phyloP scores from a whole-genome alignment of 2,329 filamentous ascomycete genomes.

The Dactylonectria macrodidyma region DNA sequence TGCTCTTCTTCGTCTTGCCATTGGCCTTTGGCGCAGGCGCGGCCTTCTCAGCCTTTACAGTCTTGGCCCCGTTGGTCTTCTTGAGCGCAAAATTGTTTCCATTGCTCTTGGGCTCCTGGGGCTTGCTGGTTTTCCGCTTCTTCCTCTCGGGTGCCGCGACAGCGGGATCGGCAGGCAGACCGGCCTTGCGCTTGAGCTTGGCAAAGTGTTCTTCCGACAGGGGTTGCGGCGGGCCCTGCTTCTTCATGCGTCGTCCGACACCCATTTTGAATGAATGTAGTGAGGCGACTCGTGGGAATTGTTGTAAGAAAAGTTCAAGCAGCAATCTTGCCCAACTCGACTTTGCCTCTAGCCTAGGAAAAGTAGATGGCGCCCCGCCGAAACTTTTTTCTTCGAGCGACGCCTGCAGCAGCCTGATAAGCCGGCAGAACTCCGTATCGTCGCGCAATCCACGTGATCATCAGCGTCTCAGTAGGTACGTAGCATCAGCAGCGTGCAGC shows the following conservation, averaged over 20 bases:
- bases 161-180: constrained; percentile 74
- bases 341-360: constrained; percentile 38
- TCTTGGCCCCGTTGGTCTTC: constrained; percentile 53
- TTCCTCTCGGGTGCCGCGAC: constrained; percentile 77
- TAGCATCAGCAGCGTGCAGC: constrained; percentile 30
- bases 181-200: constrained; percentile 88
- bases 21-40: constrained; percentile 48
- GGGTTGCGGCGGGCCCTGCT: constrained; percentile 89
- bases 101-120: constrained; percentile 50
- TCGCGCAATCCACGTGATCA: constrained; percentile 43
- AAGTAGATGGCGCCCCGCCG: constrained; percentile 52
- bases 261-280: constrained; percentile 75
- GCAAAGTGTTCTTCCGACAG: constrained; percentile 86
- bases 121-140: constrained; percentile 55
- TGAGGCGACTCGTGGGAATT: constrained; percentile 28
- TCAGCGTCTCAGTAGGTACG: neutral
- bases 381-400: constrained; percentile 55
- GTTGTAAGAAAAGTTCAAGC: constrained; percentile 34
- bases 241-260: constrained; percentile 92
- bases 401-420: constrained; percentile 51
- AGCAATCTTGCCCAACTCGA: constrained; percentile 38
- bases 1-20: constrained; percentile 51
- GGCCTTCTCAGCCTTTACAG: constrained; percentile 52
- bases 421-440: constrained; percentile 53
- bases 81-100: constrained; percentile 49